Percentiles rank a stretch among this genome's conserved stretches.
phyloP scores from a whole-genome alignment of 1,284 basidiomycete genomes.

The Cystobasidium pallidum region DNA sequence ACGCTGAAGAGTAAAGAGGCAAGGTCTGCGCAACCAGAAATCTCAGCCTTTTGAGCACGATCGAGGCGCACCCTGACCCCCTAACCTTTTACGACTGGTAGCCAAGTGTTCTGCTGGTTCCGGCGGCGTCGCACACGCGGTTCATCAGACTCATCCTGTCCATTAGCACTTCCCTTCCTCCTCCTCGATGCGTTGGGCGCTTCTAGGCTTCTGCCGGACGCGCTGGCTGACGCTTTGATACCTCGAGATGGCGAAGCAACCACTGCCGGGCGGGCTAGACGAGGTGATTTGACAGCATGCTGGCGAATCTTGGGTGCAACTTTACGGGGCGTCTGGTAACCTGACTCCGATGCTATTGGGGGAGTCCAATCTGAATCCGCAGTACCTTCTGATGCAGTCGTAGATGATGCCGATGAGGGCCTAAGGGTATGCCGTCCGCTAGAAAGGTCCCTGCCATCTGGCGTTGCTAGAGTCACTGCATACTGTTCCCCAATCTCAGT shows the following conservation, averaged over 20 bases:
- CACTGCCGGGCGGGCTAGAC: neutral
- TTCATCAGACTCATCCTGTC: neutral
- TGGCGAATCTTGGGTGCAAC: constrained; percentile 2
- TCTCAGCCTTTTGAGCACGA: no score
- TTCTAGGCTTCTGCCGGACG: neutral
- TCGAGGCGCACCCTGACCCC: no score
- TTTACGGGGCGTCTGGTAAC: neutral
- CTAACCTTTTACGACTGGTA: constrained; percentile 12
- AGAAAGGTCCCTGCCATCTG: neutral
- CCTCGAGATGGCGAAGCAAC: constrained; percentile 1
- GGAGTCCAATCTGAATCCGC: constrained; percentile 1
- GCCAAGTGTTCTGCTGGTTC: constrained; percentile 1
- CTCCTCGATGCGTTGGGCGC: neutral
- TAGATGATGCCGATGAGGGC: constrained; percentile 4
- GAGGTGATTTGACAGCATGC: constrained; percentile 12
- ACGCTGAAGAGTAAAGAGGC: neutral
- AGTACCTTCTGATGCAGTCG: constrained; percentile 5
- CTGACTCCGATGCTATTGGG: neutral
- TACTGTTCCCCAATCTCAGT: constrained; percentile 1
- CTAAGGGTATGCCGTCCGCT: neutral
- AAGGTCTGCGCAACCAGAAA: constrained; percentile 1
- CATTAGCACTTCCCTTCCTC: neutral
- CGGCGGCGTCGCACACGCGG: neutral
- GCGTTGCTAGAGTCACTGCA: neutral
- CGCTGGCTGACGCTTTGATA: neutral